Evolutionary conservation across 805 yeast genomes (phyloP).

Genomic region (Wickerhamiella occidentalis): DNA sequence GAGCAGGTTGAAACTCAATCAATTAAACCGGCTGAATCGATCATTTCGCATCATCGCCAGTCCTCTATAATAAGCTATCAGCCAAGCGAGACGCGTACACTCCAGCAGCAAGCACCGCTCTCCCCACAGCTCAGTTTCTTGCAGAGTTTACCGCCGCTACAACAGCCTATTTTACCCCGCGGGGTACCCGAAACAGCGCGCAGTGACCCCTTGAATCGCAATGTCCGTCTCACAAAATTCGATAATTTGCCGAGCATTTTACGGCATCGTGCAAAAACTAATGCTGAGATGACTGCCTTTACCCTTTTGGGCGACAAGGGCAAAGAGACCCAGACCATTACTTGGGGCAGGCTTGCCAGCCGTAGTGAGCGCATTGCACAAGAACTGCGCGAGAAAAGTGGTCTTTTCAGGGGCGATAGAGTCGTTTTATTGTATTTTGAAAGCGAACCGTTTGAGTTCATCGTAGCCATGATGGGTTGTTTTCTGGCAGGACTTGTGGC

Average conservation of each 20-base stretch:
- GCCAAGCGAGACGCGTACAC: constrained; percentile 4
- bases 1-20: constrained; percentile 1
- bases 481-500: constrained; percentile 90
- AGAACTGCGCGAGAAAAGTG: constrained; percentile 59
- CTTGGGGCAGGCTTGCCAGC: constrained; percentile 82
- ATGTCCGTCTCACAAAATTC: constrained; percentile 28
- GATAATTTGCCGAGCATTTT: constrained; percentile 62
- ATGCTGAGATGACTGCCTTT: constrained; percentile 59
- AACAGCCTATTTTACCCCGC: constrained; percentile 22
- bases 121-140: constrained; percentile 5
- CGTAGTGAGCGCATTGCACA: constrained; percentile 82
- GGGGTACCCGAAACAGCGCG: constrained; percentile 24
- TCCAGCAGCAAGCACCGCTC: background rate
- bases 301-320: constrained; percentile 65
- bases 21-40: background rate
- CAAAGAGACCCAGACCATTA: constrained; percentile 58
- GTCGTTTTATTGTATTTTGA: constrained; percentile 76
- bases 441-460: constrained; percentile 72
- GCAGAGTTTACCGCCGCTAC: constrained; percentile 14
- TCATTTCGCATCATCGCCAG: constrained; percentile 6
- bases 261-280: constrained; percentile 55
- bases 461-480: constrained; percentile 79
- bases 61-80: constrained; percentile 6
- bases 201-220: constrained; percentile 30
- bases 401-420: constrained; percentile 68